Evolutionary conservation across 108 stramenopile species (phyloP), one percentile per base, ranked within the genome.

Genomic region (Thalassiosira profunda): DNA sequence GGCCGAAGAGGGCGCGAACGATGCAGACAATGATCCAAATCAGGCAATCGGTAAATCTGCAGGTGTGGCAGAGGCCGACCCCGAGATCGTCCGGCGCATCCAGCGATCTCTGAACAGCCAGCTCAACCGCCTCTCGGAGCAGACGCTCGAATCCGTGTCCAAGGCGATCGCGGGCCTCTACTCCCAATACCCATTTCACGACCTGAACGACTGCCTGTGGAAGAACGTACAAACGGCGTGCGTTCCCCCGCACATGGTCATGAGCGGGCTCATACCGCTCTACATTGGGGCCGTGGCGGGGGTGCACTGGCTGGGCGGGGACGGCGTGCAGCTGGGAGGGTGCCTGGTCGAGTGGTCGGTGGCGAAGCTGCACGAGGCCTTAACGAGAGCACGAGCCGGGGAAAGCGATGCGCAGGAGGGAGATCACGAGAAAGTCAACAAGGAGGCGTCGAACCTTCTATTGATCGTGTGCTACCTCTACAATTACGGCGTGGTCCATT

Each of bases 381-480:
- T 70, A 47, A 53, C 58, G 30, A 62, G 42, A 34, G 62, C 59
- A 15, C 42, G 72, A 10, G 21, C 42, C 20, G 26, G 49, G 35
- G 26, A 59, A 14, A 35, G 51, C 10, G 49, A 29, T n/a, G 62
- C 24, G 21, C 44, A 64, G 9, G 62, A 75, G 18, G 61, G 65
- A 41, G 58, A 56, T 11, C 61, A 34, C 49, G 57, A 45, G 46
- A 77, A n/a, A 44, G 37, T 69, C 49, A 82, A 79, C 76, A 96
- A 93, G 59, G 72, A 82, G 30, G 77, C 87, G 4, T 74, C 84
- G 23, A 98, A 98, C 65, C 58, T 90, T 24, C 76, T 94, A 21
- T 78, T 98, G 55, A 61, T 97, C 33, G 67, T 98, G 12, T 95
- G 92, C 53, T 98, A 97, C 65, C 76, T 98, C 7, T 97, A 96